These are phyloP conservation scores for Kandelia obovata DNA, from an alignment of 345 rosid genomes.

Conservation along the genomic window DNA sequence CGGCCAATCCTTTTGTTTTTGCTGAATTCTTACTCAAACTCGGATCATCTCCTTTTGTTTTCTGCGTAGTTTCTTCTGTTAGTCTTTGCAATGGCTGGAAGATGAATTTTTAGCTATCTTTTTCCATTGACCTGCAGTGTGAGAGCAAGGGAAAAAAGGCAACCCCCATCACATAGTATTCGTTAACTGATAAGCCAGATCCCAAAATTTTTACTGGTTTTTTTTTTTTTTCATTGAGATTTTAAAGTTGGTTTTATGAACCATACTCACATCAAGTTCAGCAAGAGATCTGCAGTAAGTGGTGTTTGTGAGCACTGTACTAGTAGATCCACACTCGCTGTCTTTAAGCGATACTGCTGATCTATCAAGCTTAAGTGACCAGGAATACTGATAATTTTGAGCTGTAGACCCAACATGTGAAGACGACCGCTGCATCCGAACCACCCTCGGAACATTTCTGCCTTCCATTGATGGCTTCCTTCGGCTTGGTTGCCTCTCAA, in stretches of 20 bases:
- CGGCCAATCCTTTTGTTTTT: background rate
- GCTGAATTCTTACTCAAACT: background rate
- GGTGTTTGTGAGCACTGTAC: conserved; percentile 64
- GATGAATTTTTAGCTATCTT: conserved; percentile 3
- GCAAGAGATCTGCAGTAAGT: conserved; percentile 62
- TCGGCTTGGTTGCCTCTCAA: conserved; percentile 64
- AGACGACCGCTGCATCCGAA: conserved; percentile 88
- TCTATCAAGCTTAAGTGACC: conserved; percentile 78
- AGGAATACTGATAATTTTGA: conserved; percentile 58
- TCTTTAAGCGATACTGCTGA: conserved; percentile 66
- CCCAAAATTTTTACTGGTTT: background rate
- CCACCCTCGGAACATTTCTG: conserved; percentile 60
- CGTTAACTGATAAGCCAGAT: background rate
- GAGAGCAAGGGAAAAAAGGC: background rate
- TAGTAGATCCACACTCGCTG: conserved; percentile 83
- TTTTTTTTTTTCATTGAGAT: background rate
- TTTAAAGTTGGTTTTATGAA: background rate
- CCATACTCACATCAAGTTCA: conserved; percentile 27
- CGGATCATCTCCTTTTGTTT: background rate
- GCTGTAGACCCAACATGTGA: conserved; percentile 61
- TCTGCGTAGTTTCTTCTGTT: background rate
- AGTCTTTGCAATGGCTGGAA: background rate
- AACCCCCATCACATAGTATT: background rate
- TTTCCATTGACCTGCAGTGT: conserved; percentile 23
- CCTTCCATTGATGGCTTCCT: conserved; percentile 70